Evolutionary conservation across 176 grass and related monocot species (phyloP), one percentile per base, ranked within the genome.

Genomic region (Chloris gayana): DNA sequence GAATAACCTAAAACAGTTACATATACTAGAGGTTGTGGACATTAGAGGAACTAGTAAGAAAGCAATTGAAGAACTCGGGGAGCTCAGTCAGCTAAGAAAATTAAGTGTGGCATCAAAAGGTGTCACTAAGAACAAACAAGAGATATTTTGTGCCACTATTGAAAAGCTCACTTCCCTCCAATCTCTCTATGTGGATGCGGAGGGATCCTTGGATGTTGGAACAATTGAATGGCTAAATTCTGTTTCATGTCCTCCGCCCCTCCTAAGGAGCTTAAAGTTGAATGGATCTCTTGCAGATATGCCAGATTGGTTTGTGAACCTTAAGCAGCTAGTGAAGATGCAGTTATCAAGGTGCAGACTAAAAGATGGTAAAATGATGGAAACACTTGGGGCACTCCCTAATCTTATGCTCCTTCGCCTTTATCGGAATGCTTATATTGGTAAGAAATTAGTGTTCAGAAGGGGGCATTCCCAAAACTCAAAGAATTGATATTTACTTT

Each of bases 371-470:
- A 49, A 49, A 49, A 14, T 49, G 46, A 49, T 49, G 46, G 46
- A 49, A 14, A 49, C 5, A 49, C 24, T 8, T 79, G 7, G 26
- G 1, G 1, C 49, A 45, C 58, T 79, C 59, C 83, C 75, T 14
- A 73, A 57, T 12, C 57, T 85, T 4, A 19, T 45, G 11, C 33
- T 2, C 18, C 58, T 85, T 56, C 0, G 3, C 14, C 44, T 73
- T 73, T 0, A 0, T 14, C 0, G 0, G 0, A 0, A 0, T 0
- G 42, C 67, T 44, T 66, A 54, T 9, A 0, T 0, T 4, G 57
- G 11, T 1, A 44, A 66, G 7, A 65, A 73, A 33, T n/a, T 73
- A 9, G 67, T 66, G 45, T 79, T 85, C 24, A 1, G 3, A 0
- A 12, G 2, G 8, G 7, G 32, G 25, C 18, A 24, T 85, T 85